Evolutionary conservation across 805 yeast genomes (phyloP).

Genomic region (Lachancea cidri): DNA sequence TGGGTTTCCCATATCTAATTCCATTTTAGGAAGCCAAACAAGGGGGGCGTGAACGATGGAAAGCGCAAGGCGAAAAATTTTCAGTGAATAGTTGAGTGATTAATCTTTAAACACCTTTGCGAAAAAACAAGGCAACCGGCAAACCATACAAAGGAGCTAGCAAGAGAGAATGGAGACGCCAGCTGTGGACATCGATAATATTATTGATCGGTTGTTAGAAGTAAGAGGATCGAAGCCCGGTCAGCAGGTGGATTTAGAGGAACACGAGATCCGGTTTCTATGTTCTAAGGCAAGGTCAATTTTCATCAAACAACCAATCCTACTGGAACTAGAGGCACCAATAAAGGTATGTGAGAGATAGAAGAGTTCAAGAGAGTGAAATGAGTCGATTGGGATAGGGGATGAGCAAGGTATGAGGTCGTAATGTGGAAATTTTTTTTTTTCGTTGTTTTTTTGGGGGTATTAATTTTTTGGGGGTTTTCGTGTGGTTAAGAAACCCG

Average conservation of each 20-base stretch:
- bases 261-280: slow-evolving; percentile 88
- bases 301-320: slow-evolving; percentile 94
- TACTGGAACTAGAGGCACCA: slow-evolving; percentile 94
- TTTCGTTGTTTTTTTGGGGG: too few relatives aligned
- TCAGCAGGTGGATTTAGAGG: slow-evolving; percentile 88
- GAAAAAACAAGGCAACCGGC: not conserved
- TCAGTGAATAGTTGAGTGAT: not conserved
- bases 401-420: slow-evolving; percentile 43
- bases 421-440: not conserved
- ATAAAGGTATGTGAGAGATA: slow-evolving; percentile 59
- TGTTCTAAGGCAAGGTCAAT: slow-evolving; percentile 98
- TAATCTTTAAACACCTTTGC: not conserved
- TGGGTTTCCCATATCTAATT: not conserved
- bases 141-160: slow-evolving; percentile 1
- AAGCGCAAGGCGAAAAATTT: not conserved
- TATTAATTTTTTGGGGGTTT: too few relatives aligned
- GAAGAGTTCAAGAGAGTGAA: slow-evolving; percentile 37
- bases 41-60: not conserved
- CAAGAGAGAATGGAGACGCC: slow-evolving; percentile 38
- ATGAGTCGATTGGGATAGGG: too few relatives aligned
- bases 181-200: slow-evolving; percentile 94
- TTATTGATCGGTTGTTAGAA: slow-evolving; percentile 92
- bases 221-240: slow-evolving; percentile 99
- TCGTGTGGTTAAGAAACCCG: too few relatives aligned
- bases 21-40: not conserved